These are phyloP conservation scores for Pezicula carpinea DNA, from an alignment of 2,329 filamentous ascomycete genomes.

Conservation along the genomic window DNA sequence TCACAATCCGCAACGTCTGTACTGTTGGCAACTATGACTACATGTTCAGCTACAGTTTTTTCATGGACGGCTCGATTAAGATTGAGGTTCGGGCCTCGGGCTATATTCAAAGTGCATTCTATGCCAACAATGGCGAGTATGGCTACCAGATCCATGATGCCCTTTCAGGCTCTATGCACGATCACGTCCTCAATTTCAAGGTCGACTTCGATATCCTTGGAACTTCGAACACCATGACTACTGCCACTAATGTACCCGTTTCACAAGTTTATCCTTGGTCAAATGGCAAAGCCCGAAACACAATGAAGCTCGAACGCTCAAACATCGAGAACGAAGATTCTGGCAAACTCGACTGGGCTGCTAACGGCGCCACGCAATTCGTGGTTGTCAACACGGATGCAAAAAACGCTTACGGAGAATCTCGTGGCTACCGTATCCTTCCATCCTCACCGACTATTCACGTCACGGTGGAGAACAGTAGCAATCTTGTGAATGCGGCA, in stretches of 20 bases:
- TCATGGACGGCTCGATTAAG: slow-evolving; percentile 45
- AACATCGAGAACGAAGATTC: slow-evolving; percentile 37
- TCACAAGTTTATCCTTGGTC: slow-evolving; percentile 40
- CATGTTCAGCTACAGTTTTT: slow-evolving; percentile 46
- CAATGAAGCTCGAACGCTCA: slow-evolving; percentile 43
- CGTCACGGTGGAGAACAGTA: slow-evolving; percentile 44
- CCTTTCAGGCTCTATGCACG: slow-evolving; percentile 46
- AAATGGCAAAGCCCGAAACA: slow-evolving; percentile 39
- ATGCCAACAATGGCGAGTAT: slow-evolving; percentile 39
- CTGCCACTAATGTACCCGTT: background rate
- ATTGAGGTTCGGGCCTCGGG: slow-evolving; percentile 43
- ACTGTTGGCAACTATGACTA: slow-evolving; percentile 53
- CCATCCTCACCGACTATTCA: slow-evolving; percentile 34
- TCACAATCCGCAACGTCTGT: slow-evolving; percentile 41
- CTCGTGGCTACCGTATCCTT: slow-evolving; percentile 46
- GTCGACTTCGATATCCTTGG: slow-evolving; percentile 48
- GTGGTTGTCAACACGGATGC: slow-evolving; percentile 46
- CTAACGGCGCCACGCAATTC: slow-evolving; percentile 42
- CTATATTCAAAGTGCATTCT: slow-evolving; percentile 48
- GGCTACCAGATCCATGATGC: slow-evolving; percentile 45
- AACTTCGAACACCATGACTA: slow-evolving; percentile 34
- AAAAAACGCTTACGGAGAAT: slow-evolving; percentile 45
- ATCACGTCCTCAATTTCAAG: slow-evolving; percentile 53
- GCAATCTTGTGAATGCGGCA: slow-evolving; percentile 39
- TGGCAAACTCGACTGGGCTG: slow-evolving; percentile 35